Evolutionary conservation across 352 stramenopile species (phyloP).

Genomic region (Blastocystis hominis): DNA sequence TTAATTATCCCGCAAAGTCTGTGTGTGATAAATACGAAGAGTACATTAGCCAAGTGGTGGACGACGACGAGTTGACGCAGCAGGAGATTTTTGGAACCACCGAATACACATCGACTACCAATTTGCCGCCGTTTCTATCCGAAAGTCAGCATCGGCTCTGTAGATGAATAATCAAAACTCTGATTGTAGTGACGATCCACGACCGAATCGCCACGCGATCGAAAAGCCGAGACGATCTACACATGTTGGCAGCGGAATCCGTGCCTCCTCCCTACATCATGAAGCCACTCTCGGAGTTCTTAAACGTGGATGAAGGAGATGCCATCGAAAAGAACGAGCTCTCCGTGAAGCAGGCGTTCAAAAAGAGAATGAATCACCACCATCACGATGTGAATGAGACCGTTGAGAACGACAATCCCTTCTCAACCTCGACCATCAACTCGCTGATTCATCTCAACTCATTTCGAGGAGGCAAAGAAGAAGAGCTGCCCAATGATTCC

Average conservation of each 20-base stretch:
- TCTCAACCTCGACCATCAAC: background rate
- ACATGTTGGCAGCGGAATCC: background rate
- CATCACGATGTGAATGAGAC: background rate
- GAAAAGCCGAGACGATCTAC: background rate
- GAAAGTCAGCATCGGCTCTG: slow-evolving; percentile 1
- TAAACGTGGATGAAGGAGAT: slow-evolving; percentile 22
- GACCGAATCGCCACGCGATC: background rate
- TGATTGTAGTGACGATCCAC: background rate
- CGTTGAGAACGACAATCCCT: slow-evolving; percentile 19
- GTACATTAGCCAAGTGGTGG: background rate
- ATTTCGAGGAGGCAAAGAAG: background rate
- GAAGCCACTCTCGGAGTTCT: background rate
- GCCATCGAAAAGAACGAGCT: background rate
- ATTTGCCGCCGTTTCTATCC: background rate
- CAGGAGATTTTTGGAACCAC: background rate
- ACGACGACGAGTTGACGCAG: background rate
- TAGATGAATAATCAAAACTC: background rate
- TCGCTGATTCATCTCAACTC: background rate
- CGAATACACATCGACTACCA: background rate
- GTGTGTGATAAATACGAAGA: slow-evolving; percentile 41
- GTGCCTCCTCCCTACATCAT: slow-evolving; percentile 29
- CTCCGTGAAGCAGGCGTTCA: background rate
- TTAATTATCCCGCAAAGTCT: background rate
- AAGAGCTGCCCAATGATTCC: background rate
- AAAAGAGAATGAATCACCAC: background rate